Evolutionary conservation across 768 basidiomycete species (phyloP), one percentile per base, ranked within the genome.

Genomic region (Royoungia palumana): DNA sequence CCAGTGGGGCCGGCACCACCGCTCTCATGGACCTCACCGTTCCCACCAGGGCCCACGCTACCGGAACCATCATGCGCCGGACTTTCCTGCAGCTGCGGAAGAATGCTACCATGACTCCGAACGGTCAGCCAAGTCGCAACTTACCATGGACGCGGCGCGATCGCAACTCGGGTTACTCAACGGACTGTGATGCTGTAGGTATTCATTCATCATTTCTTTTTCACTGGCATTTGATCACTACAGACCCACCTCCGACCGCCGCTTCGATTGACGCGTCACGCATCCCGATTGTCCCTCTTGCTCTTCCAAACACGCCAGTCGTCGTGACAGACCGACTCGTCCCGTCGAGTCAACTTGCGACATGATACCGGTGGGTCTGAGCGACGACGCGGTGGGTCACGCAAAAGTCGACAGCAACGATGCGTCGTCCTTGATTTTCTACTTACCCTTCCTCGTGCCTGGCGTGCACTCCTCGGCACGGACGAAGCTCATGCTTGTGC

Each of bases 401-500:
- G 60, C 55, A 49, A 65, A 67, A 8, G 44, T 53, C 22, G 48
- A n/a, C 12, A 45, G 51, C 12, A 63, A 27, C 6, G 52, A 56
- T 17, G 46, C 5, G 16, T 67, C 67, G 14, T 63, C 63, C 37
- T 49, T 63, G 17, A 61, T 51, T 19, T 56, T 58, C 19, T 47
- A 24, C 24, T 63, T 63, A 14, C 54, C 56, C 27, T 46, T 56
- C 5, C 11, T 11, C 2, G 44, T 19, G 16, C 52, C 61, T 16
- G 25, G n/a, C 14, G 25, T 41, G 17, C 24, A 32, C 5, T 39
- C 56, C 4, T 51, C 53, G 13, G 36, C 43, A 5, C 57, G 58
- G 44, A 79, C 77, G 62, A 88, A 86, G 27, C 85, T 87, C 70
- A 88, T 66, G 47, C 81, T 86, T 3, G 85, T 85, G 46, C 77